Evolutionary conservation across 768 basidiomycete genomes (phyloP).

Genomic region (Collybia mongolica): DNA sequence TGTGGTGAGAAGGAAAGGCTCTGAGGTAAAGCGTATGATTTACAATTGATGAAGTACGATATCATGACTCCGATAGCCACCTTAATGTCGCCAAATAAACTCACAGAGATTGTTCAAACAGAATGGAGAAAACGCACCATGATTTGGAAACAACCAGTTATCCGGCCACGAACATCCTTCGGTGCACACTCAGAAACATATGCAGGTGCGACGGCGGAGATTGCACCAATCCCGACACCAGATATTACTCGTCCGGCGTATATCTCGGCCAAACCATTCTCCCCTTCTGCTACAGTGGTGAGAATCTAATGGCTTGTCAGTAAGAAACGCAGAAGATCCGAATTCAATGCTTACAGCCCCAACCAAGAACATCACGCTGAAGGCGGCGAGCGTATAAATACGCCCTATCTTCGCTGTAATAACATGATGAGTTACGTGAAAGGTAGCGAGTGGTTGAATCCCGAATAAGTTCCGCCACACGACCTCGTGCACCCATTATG

Average conservation of each 20-base stretch:
- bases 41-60: constrained; percentile 80
- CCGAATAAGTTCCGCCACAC: constrained; percentile 1
- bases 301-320: constrained; percentile 49
- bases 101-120: background rate
- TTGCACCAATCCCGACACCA: constrained; percentile 81
- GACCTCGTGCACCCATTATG: too few species aligned
- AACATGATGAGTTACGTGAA: background rate
- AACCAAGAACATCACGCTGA: constrained; percentile 61
- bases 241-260: constrained; percentile 80
- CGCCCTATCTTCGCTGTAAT: constrained; percentile 63
- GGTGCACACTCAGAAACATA: constrained; percentile 89
- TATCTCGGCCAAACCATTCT: constrained; percentile 66
- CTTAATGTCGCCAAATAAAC: constrained; percentile 16
- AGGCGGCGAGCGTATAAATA: constrained; percentile 58
- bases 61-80: constrained; percentile 83
- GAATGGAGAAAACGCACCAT: constrained; percentile 49
- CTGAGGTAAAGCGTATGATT: constrained; percentile 19
- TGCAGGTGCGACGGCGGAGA: constrained; percentile 78
- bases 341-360: constrained; percentile 57
- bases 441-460: background rate
- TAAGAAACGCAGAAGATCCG: background rate
- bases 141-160: constrained; percentile 86
- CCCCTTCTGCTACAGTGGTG: constrained; percentile 62
- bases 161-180: constrained; percentile 81
- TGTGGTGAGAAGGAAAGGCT: background rate